phyloP scores from a whole-genome alignment of 2,329 filamentous ascomycete species.

The Dactylellina cionopaga region DNA sequence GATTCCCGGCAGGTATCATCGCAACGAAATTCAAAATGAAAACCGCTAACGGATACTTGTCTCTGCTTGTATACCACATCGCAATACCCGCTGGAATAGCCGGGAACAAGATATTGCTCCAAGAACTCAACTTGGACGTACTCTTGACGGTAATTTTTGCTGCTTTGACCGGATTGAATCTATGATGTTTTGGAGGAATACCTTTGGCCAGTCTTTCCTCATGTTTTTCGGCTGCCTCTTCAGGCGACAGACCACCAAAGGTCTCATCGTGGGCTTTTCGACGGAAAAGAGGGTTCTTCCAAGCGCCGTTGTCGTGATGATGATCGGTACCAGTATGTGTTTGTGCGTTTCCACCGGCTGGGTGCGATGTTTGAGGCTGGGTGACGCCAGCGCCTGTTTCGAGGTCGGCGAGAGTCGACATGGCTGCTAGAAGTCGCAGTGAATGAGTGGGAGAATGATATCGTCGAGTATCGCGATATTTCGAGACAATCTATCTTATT shows the following conservation, averaged over 20 bases:
- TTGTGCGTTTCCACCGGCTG: too few species aligned
- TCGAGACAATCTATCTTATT: not conserved
- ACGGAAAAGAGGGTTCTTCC: slow-evolving; percentile 44
- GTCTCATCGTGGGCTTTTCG: slow-evolving; percentile 24
- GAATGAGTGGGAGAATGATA: not conserved
- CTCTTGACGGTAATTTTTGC: slow-evolving; percentile 28
- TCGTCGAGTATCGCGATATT: not conserved
- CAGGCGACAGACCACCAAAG: slow-evolving; percentile 26
- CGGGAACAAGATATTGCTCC: slow-evolving; percentile 39
- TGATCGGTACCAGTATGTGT: not conserved
- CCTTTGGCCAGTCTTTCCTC: slow-evolving; percentile 17
- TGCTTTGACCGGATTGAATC: slow-evolving; percentile 39
- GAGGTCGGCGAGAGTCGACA: slow-evolving; percentile 34
- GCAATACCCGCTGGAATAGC: slow-evolving; percentile 44
- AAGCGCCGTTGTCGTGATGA: slow-evolving; percentile 7
- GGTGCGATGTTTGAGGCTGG: not conserved
- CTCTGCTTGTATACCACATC: slow-evolving; percentile 26
- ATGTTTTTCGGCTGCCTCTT: slow-evolving; percentile 26
- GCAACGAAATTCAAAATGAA: slow-evolving; percentile 40
- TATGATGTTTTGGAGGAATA: slow-evolving; percentile 18
- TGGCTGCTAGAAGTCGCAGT: not conserved
- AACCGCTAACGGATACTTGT: slow-evolving; percentile 31
- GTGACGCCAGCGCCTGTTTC: slow-evolving; percentile 12
- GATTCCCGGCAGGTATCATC: slow-evolving; percentile 35
- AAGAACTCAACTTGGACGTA: slow-evolving; percentile 40